Conservation (phyloP, 176 grass and related monocot species). For the Zea luxurians region DNA sequence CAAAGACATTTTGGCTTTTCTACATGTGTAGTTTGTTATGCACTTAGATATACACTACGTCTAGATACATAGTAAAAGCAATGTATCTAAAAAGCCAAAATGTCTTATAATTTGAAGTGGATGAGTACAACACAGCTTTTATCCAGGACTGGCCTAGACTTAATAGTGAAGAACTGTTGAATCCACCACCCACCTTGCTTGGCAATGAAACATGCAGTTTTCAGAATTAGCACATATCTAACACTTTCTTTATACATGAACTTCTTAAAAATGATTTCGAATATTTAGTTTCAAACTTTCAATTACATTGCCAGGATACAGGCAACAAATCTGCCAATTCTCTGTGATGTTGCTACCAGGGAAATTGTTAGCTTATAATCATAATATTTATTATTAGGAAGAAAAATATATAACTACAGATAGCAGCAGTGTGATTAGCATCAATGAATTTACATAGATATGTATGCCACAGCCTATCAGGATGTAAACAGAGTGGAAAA, state of each 20-base stretch:
- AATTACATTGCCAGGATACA: neutral
- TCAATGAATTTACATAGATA: slow-evolving; percentile 20
- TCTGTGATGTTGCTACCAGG: neutral
- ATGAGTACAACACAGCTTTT: neutral
- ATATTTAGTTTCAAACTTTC: slow-evolving; percentile 17
- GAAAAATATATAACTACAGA: neutral
- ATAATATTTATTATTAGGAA: neutral
- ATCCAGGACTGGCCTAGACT: slow-evolving; percentile 2
- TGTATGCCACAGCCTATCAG: neutral
- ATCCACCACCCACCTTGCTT: neutral
- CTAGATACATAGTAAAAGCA: too few relatives aligned
- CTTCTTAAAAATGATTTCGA: neutral
- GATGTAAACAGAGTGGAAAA: slow-evolving; percentile 16
- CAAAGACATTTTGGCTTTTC: too few relatives aligned
- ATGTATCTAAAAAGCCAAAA: neutral
- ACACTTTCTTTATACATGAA: neutral
- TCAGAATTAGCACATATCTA: neutral
- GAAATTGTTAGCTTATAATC: neutral
- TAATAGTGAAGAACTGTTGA: neutral
- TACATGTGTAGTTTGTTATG: too few relatives aligned
- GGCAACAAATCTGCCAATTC: too few relatives aligned
- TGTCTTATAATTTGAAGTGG: neutral
- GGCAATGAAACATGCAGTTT: neutral
- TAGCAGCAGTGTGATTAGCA: neutral
- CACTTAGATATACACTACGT: too few relatives aligned